A percentile compares a stretch with the other conserved stretches of the same genome.
These are phyloP conservation scores for Suillus plorans DNA, from an alignment of 768 basidiomycete species.

Conservation along the genomic window DNA sequence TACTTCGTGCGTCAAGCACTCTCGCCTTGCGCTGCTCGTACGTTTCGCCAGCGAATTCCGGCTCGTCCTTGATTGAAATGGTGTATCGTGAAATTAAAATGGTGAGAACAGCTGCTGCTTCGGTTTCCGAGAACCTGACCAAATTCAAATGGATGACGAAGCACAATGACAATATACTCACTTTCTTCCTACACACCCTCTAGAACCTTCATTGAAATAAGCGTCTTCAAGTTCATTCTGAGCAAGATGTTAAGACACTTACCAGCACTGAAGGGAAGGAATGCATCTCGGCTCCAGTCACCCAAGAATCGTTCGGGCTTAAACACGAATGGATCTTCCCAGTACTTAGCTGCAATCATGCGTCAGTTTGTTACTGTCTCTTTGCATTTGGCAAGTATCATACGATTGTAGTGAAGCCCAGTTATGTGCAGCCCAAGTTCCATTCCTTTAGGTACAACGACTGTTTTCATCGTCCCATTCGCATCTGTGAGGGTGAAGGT, in stretches of 20 bases:
- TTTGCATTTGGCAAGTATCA: conserved; percentile 11
- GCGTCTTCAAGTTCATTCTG: background rate
- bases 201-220: conserved; percentile 29
- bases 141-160: background rate
- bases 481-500: conserved; percentile 31
- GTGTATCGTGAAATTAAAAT: conserved; percentile 46
- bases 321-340: conserved; percentile 37
- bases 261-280: conserved; percentile 52
- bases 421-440: conserved; percentile 35
- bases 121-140: conserved; percentile 52
- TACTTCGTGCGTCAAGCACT: conserved; percentile 35
- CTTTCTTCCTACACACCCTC: conserved; percentile 47
- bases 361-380: background rate
- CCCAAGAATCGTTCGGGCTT: conserved; percentile 47
- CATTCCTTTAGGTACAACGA: conserved; percentile 46
- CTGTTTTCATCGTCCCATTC: conserved; percentile 36
- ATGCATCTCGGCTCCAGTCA: conserved; percentile 55
- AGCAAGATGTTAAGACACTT: conserved; percentile 3
- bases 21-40: conserved; percentile 46
- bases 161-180: conserved; percentile 14
- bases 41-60: conserved; percentile 45
- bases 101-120: conserved; percentile 50
- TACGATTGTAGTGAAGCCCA: conserved; percentile 54
- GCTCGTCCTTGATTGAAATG: conserved; percentile 50
- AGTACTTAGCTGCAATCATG: conserved; percentile 31